phyloP scores from a whole-genome alignment of 371 early-diverging fungal species.

The Mucor lusitanicus region DNA sequence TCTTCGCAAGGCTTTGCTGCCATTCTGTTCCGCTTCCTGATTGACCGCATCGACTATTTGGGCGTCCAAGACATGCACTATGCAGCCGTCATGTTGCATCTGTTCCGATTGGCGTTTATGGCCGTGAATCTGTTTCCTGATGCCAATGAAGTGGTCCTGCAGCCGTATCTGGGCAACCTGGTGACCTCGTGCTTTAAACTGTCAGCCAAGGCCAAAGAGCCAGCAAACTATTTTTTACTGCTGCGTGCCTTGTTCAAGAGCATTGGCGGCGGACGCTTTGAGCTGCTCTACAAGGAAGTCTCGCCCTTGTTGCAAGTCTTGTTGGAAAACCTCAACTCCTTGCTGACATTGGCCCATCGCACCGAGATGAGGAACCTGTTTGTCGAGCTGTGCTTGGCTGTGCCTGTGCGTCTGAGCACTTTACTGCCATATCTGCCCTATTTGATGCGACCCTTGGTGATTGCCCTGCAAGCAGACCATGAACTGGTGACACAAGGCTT shows the following conservation, averaged over 20 bases:
- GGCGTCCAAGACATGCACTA: constrained; percentile 77
- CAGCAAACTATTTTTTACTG: constrained; percentile 90
- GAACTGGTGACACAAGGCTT: constrained; percentile 95
- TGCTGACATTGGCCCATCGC: constrained; percentile 80
- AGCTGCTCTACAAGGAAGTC: constrained; percentile 83
- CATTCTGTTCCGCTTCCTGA: constrained; percentile 75
- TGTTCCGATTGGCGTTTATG: constrained; percentile 94
- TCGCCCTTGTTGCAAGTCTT: constrained; percentile 89
- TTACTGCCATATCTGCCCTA: constrained; percentile 94
- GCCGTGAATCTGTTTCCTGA: constrained; percentile 94
- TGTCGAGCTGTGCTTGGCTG: constrained; percentile 92
- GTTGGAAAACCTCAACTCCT: constrained; percentile 84
- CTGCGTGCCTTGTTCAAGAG: constrained; percentile 90
- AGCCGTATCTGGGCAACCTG: constrained; percentile 87
- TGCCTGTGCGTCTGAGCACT: constrained; percentile 95
- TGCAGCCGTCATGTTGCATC: constrained; percentile 82
- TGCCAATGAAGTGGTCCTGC: constrained; percentile 87
- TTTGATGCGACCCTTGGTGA: constrained; percentile 94
- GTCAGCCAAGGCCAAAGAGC: constrained; percentile 80
- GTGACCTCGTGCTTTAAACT: constrained; percentile 89
- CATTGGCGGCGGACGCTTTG: constrained; percentile 68
- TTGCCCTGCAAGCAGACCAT: constrained; percentile 89
- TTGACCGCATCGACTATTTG: constrained; percentile 82
- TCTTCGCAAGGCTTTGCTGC: constrained; percentile 81
- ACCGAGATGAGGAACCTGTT: constrained; percentile 86